Conservation (phyloP, 1,284 basidiomycete species). For the Tetrapyrgos nigripes region DNA sequence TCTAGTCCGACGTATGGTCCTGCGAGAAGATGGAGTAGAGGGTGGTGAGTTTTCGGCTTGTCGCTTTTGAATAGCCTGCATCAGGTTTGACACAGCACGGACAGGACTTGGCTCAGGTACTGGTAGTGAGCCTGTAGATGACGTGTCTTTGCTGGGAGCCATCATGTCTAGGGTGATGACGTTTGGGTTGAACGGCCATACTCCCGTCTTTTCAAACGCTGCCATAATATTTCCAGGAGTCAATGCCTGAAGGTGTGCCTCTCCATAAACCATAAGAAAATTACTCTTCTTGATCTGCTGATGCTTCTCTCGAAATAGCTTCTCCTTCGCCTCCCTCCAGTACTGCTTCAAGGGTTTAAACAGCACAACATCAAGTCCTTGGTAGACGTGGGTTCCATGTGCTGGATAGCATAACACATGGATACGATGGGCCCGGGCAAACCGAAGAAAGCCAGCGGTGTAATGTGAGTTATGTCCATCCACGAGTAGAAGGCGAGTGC, state of each 20-base stretch:
- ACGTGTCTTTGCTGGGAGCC: conserved; percentile 20
- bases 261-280: too few species aligned
- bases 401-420: conserved; percentile 32
- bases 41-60: too few species aligned
- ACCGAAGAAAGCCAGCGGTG: conserved; percentile 40
- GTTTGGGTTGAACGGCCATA: conserved; percentile 21
- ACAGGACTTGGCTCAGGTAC: not conserved
- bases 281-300: too few species aligned
- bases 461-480: conserved; percentile 40
- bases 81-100: not conserved
- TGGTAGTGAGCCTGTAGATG: not conserved
- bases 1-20: not conserved
- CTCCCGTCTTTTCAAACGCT: conserved; percentile 22
- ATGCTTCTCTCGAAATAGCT: too few species aligned
- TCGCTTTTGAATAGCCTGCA: not conserved
- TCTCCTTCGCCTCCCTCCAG: too few species aligned
- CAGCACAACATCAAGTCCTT: too few species aligned
- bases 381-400: conserved; percentile 9
- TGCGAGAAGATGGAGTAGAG: not conserved
- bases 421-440: conserved; percentile 29
- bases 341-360: too few species aligned
- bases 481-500: conserved; percentile 33
- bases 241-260: too few species aligned
- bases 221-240: conserved; percentile 18
- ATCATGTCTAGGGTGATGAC: conserved; percentile 15